These are phyloP conservation scores for Aureobasidium sp. DNA, from an alignment of 2,329 filamentous ascomycete species.

Conservation along the genomic window DNA sequence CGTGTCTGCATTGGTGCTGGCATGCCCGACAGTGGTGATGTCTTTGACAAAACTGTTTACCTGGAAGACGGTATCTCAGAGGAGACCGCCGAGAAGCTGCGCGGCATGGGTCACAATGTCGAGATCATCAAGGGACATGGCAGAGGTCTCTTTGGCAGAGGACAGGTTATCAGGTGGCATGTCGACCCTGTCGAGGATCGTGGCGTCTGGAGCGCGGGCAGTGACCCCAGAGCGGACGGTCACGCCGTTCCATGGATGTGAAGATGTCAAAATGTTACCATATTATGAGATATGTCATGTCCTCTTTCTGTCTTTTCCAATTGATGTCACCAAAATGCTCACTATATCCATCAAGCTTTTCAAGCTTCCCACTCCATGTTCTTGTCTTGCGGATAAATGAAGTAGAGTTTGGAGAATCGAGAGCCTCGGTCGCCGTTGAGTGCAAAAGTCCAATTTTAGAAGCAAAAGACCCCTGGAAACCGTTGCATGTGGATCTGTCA, in stretches of 20 bases:
- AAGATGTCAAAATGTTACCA: not conserved
- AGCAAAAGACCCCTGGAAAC: not conserved
- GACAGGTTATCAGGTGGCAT: slow-evolving; percentile 75
- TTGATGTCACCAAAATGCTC: not conserved
- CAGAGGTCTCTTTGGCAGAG: slow-evolving; percentile 69
- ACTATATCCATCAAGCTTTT: not conserved
- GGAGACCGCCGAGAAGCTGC: slow-evolving; percentile 58
- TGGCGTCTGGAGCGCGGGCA: slow-evolving; percentile 77
- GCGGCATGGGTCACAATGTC: slow-evolving; percentile 63
- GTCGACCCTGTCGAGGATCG: slow-evolving; percentile 57
- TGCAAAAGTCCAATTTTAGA: not conserved
- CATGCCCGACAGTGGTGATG: slow-evolving; percentile 52
- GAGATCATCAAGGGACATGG: slow-evolving; percentile 55
- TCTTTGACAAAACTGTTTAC: slow-evolving; percentile 57
- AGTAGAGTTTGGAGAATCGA: not conserved
- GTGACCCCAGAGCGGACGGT: slow-evolving; percentile 81
- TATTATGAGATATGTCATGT: not conserved
- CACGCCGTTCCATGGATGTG: slow-evolving; percentile 44
- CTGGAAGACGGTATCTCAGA: slow-evolving; percentile 74
- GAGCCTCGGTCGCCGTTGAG: not conserved
- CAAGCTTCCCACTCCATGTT: not conserved
- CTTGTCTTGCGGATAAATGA: not conserved
- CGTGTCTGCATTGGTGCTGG: slow-evolving; percentile 78
- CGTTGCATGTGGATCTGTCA: not conserved
- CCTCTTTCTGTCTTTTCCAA: not conserved